Conservation (phyloP, 2,329 filamentous ascomycete species). For the Talaromyces sp. region DNA sequence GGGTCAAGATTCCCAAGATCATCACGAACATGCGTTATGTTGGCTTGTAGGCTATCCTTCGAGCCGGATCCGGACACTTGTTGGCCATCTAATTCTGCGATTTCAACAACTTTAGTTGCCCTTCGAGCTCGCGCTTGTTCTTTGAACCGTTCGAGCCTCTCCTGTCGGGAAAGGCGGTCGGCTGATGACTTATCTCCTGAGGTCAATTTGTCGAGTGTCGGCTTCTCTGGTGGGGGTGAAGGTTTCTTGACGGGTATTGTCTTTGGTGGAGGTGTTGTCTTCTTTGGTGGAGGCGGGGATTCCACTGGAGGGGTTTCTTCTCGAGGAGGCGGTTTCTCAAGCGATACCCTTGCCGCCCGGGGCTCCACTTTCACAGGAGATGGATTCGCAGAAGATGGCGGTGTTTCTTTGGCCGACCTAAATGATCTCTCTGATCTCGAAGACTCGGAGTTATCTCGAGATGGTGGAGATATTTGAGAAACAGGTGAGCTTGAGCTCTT, state of each 20-base stretch:
- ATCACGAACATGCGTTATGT: slow-evolving; percentile 23
- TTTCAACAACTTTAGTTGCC: slow-evolving; percentile 25
- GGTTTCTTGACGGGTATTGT: no score
- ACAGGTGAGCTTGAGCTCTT: slow-evolving; percentile 16
- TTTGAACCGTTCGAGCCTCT: slow-evolving; percentile 22
- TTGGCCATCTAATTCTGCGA: slow-evolving; percentile 40
- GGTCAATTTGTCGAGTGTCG: no score
- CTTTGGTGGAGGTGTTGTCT: slow-evolving; percentile 6
- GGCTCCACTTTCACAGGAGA: slow-evolving; percentile 9
- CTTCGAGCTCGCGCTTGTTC: slow-evolving; percentile 20
- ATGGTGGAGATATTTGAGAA: slow-evolving; percentile 13
- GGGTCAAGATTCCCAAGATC: slow-evolving; percentile 20
- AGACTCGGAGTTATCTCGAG: slow-evolving; percentile 27
- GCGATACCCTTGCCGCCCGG: slow-evolving; percentile 1
- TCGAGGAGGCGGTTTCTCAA: slow-evolving; percentile 5
- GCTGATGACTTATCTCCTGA: background rate
- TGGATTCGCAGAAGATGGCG: slow-evolving; percentile 11
- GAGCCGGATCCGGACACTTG: slow-evolving; percentile 30
- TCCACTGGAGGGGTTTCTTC: slow-evolving; percentile 4
- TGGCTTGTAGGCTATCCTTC: slow-evolving; percentile 20
- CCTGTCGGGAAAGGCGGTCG: slow-evolving; percentile 10
- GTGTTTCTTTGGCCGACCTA: slow-evolving; percentile 18
- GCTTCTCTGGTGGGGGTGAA: background rate
- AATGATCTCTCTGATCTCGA: slow-evolving; percentile 24
- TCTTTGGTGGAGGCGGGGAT: background rate